Evolutionary conservation across 441 rosid species (phyloP).

Genomic region (Bruguiera hainesii): DNA sequence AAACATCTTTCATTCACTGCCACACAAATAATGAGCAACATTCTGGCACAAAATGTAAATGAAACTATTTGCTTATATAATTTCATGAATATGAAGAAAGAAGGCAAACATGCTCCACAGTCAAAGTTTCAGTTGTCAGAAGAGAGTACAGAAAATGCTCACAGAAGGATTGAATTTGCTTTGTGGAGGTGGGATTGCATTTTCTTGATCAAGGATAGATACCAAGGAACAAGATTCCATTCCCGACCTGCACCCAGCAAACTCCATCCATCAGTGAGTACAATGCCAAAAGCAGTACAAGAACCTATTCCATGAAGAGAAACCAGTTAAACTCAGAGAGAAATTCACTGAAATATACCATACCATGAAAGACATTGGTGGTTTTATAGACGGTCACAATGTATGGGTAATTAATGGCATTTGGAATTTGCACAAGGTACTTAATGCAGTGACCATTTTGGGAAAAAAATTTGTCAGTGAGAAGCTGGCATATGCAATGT

Average conservation of each 20-base stretch:
- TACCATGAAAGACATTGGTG: too few relatives aligned
- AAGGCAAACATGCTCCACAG: constrained; percentile 1
- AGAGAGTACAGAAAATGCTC: not conserved
- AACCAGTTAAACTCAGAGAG: constrained; percentile 5
- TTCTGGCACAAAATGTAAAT: too few relatives aligned
- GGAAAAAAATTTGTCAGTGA: too few relatives aligned
- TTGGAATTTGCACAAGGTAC: too few relatives aligned
- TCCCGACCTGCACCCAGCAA: constrained; percentile 16
- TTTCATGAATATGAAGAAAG: too few relatives aligned
- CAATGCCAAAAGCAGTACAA: not conserved
- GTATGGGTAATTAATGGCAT: too few relatives aligned
- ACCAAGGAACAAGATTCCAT: not conserved
- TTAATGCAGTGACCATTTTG: too few relatives aligned
- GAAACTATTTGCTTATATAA: too few relatives aligned
- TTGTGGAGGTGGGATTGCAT: constrained; percentile 5
- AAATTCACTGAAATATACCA: not conserved
- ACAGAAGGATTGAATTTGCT: constrained; percentile 8
- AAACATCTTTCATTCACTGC: too few relatives aligned
- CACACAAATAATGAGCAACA: too few relatives aligned
- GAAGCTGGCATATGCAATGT: too few relatives aligned
- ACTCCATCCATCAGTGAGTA: constrained; percentile 10
- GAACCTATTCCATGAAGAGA: not conserved
- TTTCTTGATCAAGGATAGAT: constrained; percentile 1
- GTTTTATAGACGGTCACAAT: too few relatives aligned
- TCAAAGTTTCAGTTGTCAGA: not conserved